Base-by-base conservation (phyloP, 495 filamentous ascomycete genomes). In the Articulospora tetracladia region DNA sequence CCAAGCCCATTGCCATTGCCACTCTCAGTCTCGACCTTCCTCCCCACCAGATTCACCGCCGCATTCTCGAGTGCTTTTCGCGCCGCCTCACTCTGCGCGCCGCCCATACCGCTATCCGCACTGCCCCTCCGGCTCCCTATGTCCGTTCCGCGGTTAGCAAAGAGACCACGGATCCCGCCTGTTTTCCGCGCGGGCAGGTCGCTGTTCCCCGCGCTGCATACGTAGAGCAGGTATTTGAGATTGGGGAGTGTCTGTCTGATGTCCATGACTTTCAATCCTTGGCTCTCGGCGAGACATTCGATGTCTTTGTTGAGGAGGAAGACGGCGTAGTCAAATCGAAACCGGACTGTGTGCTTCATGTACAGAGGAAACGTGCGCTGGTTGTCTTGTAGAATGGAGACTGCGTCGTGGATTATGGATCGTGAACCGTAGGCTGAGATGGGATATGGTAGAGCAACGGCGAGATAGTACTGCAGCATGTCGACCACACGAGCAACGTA, bases 261-360 rank as follows among this genome's bases (percentile, higher is more conserved):
- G 70, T 98, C 94, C 39, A 96, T 79, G 11, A 92, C 83, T 47
- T 85, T 83, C 1, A 97, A 70, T 0, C 87, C 89, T 58, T 88
- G 83, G n/a, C 81, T 77, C 58, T 79, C 82, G 61, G 92, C 89
- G 27, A 98, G 77, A 41, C 89, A 80, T 73, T 98, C 93, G 48
- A 98, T 90, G 66, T 97, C 79, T 68, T 97, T 93, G 73, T 98
- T 97, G 3, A 98, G 77, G 12, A 98, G 73, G 64, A 98, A 98
- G 62, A 97, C 92, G 4, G 79, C 94, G 74, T 98, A 98, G 62
- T 97, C 93, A 68, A 97, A 97, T 11, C 93, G 84, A 67, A 89
- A 96, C 27, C 87, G 81, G 7, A 92, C 85, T 13, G 83, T 85
- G 19, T 86, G 85, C 58, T 89, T 87, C 32, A 87, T 79, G 70